phyloP scores from a whole-genome alignment of 257 asterid genomes.

The Cruciata laevipes region DNA sequence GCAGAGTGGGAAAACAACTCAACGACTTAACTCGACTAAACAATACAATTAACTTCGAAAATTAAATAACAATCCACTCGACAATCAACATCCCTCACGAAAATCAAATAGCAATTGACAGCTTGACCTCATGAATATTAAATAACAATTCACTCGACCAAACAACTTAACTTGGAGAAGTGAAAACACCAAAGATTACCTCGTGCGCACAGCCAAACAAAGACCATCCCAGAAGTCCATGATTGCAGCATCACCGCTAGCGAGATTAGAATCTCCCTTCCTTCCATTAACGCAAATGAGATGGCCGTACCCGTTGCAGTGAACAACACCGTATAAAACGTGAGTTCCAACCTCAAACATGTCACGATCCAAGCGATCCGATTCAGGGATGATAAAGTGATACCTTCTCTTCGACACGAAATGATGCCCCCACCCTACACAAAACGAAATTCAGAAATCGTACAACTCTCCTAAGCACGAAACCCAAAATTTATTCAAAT shows the following conservation, averaged over 20 bases:
- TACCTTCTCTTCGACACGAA: conserved; percentile 66
- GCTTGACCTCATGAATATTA: neutral
- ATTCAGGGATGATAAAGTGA: conserved; percentile 56
- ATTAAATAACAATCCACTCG: too few relatives aligned
- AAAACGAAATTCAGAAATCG: neutral
- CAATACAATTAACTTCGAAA: too few relatives aligned
- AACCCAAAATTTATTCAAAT: neutral
- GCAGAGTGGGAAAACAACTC: conserved; percentile 9
- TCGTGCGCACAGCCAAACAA: conserved; percentile 49
- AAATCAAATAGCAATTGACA: too few relatives aligned
- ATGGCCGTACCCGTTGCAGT: conserved; percentile 82
- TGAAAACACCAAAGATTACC: conserved; percentile 27
- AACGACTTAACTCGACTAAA: too few relatives aligned
- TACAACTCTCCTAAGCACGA: neutral
- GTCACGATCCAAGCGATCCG: conserved; percentile 31
- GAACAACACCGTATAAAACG: conserved; percentile 58
- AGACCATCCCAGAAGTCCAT: conserved; percentile 80
- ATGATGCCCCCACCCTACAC: conserved; percentile 90
- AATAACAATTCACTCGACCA: neutral
- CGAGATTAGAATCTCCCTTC: conserved; percentile 26
- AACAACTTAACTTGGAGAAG: neutral
- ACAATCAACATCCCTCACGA: too few relatives aligned
- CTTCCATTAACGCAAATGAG: conserved; percentile 47
- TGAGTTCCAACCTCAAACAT: conserved; percentile 37
- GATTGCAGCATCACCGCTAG: conserved; percentile 28